Percentiles rank a stretch among this genome's conserved stretches.
Evolutionary conservation across 2,329 filamentous ascomycete genomes (phyloP).

Genomic region (Sphaerulina vaccinii): DNA sequence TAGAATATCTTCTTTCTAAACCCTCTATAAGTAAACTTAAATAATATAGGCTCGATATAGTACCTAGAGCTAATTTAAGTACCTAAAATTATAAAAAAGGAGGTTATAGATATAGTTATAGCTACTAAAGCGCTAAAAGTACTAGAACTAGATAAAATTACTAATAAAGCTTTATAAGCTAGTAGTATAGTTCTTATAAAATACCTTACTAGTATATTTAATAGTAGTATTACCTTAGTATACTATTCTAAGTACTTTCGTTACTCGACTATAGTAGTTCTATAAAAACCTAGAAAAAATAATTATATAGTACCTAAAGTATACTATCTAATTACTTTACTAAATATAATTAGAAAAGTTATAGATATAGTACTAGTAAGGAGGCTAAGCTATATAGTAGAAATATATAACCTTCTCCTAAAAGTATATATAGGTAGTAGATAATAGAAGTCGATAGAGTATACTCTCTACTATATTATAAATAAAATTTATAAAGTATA

Average conservation of each 20-base stretch:
- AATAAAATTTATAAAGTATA: not conserved
- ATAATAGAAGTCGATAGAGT: not conserved
- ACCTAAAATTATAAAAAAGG: not conserved
- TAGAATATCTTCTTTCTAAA: not conserved
- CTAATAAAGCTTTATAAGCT: conserved; percentile 3
- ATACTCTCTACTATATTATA: not conserved
- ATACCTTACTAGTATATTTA: not conserved
- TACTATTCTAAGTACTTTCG: not conserved
- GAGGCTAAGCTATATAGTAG: not conserved
- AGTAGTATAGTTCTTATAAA: not conserved
- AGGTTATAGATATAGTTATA: not conserved
- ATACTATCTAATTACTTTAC: not conserved
- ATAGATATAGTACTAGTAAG: not conserved
- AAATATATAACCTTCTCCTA: not conserved
- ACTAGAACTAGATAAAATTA: conserved; percentile 1
- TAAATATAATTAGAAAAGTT: not conserved
- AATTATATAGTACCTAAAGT: not conserved
- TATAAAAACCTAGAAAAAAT: not conserved
- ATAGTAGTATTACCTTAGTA: not conserved
- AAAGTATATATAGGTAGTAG: not conserved
- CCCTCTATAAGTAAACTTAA: not conserved
- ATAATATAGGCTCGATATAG: not conserved
- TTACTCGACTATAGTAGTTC: not conserved
- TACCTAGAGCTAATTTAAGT: not conserved
- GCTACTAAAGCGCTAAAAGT: conserved; percentile 2